These are phyloP conservation scores for Ophiorrhiza pumila DNA, from an alignment of 257 asterid species.

Conservation along the genomic window DNA sequence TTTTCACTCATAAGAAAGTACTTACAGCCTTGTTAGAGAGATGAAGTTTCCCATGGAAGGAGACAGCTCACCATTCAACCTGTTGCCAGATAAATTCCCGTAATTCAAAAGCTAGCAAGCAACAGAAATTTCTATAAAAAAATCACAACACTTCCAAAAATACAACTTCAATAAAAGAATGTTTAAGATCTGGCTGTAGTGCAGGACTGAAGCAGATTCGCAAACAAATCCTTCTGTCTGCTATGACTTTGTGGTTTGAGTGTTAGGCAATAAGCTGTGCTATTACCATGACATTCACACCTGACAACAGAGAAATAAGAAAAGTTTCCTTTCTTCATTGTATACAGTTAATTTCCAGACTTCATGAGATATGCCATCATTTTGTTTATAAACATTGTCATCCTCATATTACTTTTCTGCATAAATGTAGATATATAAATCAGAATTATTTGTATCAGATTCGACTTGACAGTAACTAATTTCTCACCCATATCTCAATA, in stretches of 20 bases:
- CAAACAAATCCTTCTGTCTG: background rate
- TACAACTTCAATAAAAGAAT: conserved; percentile 8
- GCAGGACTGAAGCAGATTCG: background rate
- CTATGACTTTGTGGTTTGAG: background rate
- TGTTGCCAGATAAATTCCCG: conserved; percentile 83
- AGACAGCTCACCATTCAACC: conserved; percentile 66
- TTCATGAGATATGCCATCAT: background rate
- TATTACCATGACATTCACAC: background rate
- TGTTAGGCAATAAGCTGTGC: background rate
- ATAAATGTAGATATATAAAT: too few relatives aligned
- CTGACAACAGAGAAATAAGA: background rate
- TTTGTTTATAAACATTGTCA: too few relatives aligned
- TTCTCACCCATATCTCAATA: too few relatives aligned
- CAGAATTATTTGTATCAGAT: too few relatives aligned
- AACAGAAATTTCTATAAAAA: background rate
- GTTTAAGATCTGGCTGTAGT: conserved; percentile 19
- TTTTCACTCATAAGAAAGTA: conserved; percentile 5
- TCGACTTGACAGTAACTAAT: too few relatives aligned
- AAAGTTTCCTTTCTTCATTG: background rate
- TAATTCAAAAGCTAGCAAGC: conserved; percentile 10
- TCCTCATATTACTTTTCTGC: too few relatives aligned
- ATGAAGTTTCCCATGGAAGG: conserved; percentile 69
- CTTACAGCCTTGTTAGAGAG: conserved; percentile 69
- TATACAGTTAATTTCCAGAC: background rate
- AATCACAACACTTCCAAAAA: background rate